Evolutionary conservation across 2,329 filamentous ascomycete species (phyloP).

Genomic region (Talaromyces islandicus): DNA sequence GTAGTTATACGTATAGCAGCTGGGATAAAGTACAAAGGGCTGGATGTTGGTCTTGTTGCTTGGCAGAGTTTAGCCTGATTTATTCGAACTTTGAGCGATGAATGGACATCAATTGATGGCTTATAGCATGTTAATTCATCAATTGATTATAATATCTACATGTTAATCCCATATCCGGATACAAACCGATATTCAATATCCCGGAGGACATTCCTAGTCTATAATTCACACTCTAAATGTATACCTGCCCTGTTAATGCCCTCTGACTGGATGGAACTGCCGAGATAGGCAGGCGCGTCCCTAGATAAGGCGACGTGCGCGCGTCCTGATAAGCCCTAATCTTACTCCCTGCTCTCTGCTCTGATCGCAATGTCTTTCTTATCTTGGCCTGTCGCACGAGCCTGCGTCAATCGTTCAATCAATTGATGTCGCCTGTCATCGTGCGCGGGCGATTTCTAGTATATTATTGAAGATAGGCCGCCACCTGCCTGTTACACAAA

Average conservation of each 20-base stretch:
- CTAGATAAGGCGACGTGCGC: background rate
- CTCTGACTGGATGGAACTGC: background rate
- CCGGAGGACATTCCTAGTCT: too few species aligned
- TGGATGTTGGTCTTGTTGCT: background rate
- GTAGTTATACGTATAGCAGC: too few species aligned
- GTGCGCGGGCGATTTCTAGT: background rate
- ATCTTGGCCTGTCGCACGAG: background rate
- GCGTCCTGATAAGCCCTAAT: background rate
- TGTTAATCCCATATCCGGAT: too few species aligned
- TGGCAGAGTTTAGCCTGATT: background rate
- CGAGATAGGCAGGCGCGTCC: background rate
- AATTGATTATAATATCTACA: background rate
- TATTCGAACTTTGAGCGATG: too few species aligned
- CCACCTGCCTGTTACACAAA: background rate
- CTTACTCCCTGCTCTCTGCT: background rate
- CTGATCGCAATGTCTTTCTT: background rate
- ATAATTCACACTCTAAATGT: too few species aligned
- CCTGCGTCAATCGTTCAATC: background rate
- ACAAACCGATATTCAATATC: too few species aligned
- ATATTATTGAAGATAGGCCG: background rate
- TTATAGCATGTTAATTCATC: too few species aligned
- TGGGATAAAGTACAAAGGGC: background rate
- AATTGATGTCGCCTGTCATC: background rate
- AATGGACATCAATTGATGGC: background rate
- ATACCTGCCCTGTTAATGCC: too few species aligned